Conservation (phyloP, 345 rosid genomes). For the Citrus medica region DNA sequence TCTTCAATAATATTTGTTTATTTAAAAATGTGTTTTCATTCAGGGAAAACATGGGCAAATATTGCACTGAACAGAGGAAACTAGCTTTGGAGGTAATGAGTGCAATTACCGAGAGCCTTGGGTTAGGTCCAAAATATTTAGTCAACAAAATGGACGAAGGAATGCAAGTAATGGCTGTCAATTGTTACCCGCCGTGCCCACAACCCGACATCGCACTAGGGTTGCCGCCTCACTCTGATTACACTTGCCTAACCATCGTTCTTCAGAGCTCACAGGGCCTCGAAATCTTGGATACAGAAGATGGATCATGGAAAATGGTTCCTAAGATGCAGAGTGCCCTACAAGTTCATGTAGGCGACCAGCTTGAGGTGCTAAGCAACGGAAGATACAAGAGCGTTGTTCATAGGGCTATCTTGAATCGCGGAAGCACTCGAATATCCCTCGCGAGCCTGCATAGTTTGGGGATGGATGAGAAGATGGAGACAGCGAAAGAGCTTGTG, state of each 20-base stretch:
- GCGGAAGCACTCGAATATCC: constrained; percentile 43
- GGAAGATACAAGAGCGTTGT: constrained; percentile 55
- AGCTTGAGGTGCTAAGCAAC: constrained; percentile 66
- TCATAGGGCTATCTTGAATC: constrained; percentile 46
- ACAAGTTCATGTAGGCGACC: constrained; percentile 67
- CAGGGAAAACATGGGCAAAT: constrained; percentile 61
- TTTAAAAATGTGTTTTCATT: background rate
- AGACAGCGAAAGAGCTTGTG: constrained; percentile 47
- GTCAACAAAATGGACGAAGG: constrained; percentile 43
- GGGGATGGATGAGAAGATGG: constrained; percentile 61
- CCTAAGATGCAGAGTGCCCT: constrained; percentile 50
- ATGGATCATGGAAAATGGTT: constrained; percentile 41
- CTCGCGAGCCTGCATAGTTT: constrained; percentile 67
- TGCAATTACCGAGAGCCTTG: constrained; percentile 51
- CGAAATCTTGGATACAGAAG: constrained; percentile 36
- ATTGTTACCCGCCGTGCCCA: constrained; percentile 67
- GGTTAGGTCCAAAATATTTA: constrained; percentile 41
- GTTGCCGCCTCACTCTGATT: constrained; percentile 65
- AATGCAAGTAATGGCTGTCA: constrained; percentile 54
- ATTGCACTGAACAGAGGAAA: constrained; percentile 33
- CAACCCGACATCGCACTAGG: constrained; percentile 41
- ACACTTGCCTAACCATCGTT: constrained; percentile 54
- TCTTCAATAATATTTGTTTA: no score
- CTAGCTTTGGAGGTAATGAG: constrained; percentile 43
- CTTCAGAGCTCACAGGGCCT: constrained; percentile 57